Conservation (phyloP, 352 stramenopile genomes). For the Phytophthora pluvialis region DNA sequence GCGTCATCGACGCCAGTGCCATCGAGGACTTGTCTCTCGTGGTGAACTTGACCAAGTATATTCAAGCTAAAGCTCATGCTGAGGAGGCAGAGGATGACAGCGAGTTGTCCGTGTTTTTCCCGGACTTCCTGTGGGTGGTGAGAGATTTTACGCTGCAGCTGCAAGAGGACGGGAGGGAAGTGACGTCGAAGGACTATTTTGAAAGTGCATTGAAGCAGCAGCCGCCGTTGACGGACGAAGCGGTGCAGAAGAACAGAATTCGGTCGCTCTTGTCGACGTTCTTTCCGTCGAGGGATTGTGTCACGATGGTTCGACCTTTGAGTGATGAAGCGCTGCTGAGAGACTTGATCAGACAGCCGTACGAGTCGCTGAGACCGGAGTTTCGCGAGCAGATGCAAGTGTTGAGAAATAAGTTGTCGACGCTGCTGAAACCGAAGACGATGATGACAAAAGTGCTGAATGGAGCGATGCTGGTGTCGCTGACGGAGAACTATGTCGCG, state of each 20-base stretch:
- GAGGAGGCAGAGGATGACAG: constrained; percentile 23
- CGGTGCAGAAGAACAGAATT: constrained; percentile 69
- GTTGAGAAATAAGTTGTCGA: constrained; percentile 65
- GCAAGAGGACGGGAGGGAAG: constrained; percentile 58
- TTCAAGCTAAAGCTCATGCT: constrained; percentile 51
- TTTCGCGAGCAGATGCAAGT: constrained; percentile 70
- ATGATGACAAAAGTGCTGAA: constrained; percentile 69
- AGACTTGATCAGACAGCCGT: constrained; percentile 58
- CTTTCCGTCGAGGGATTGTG: constrained; percentile 78
- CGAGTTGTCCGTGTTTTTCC: constrained; percentile 70
- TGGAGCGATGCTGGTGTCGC: constrained; percentile 70
- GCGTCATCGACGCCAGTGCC: constrained; percentile 76
- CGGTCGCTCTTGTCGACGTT: constrained; percentile 64
- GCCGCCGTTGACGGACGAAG: constrained; percentile 46
- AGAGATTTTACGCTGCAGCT: constrained; percentile 79
- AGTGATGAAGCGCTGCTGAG: constrained; percentile 68
- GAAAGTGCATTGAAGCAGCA: constrained; percentile 76
- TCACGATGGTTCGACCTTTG: constrained; percentile 80
- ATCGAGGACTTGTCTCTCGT: constrained; percentile 83
- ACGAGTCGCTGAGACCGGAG: constrained; percentile 61
- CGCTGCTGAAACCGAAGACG: constrained; percentile 62
- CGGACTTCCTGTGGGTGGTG: constrained; percentile 80
- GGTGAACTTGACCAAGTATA: constrained; percentile 79
- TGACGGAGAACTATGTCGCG: constrained; percentile 68
- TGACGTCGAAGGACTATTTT: constrained; percentile 76